These are phyloP conservation scores for Glarea lozoyensis DNA, from an alignment of 495 filamentous ascomycete species.

Conservation along the genomic window DNA sequence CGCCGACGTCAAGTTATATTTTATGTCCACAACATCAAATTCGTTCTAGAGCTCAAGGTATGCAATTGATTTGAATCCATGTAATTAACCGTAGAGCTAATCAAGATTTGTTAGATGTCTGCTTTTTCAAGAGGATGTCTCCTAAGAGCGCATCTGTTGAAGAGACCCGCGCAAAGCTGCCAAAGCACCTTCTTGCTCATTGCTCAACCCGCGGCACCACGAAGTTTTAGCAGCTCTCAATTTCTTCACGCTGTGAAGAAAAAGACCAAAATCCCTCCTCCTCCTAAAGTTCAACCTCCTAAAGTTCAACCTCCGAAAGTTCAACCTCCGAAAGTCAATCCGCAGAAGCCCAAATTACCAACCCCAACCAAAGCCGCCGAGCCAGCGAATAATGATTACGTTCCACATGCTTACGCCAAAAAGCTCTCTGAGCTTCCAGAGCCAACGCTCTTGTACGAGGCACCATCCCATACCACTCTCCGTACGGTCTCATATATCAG, in stretches of 20 bases:
- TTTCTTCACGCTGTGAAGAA: not conserved
- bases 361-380: not conserved
- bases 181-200: constrained; percentile 1
- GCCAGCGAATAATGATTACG: not conserved
- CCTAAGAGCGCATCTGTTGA: constrained; percentile 8
- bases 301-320: not conserved
- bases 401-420: constrained; percentile 29
- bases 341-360: not conserved
- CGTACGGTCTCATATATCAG: constrained; percentile 45
- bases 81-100: too few species aligned
- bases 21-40: too few species aligned
- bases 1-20: too few species aligned
- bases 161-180: not conserved
- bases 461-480: constrained; percentile 52
- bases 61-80: too few species aligned
- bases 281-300: constrained; percentile 3
- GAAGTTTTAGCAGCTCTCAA: not conserved
- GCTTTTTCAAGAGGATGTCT: constrained; percentile 20
- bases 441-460: constrained; percentile 48
- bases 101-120: constrained; percentile 20
- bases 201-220: too few species aligned
- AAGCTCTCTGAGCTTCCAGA: constrained; percentile 31
- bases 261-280: constrained; percentile 9
- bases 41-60: too few species aligned
- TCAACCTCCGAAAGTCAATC: not conserved